Evolutionary conservation across 164 flowering plant genomes (phyloP).

Genomic region (Malania oleifera): DNA sequence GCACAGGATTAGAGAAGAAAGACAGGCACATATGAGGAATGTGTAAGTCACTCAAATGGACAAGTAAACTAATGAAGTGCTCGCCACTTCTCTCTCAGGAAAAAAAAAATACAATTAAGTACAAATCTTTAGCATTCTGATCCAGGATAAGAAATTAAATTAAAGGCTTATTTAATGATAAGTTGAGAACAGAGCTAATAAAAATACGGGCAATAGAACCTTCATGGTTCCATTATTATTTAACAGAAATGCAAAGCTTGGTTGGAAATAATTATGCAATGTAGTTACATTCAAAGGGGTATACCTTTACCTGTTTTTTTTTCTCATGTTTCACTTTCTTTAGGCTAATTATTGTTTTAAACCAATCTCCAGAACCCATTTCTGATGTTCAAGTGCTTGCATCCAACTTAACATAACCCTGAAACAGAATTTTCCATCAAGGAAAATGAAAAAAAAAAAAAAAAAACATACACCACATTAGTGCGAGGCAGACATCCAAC

Average conservation of each 20-base stretch:
- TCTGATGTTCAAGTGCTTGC: neutral
- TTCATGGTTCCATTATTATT: neutral
- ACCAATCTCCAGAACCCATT: conserved; percentile 89
- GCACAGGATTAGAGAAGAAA: too few relatives aligned
- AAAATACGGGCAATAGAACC: too few relatives aligned
- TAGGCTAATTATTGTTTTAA: conserved; percentile 54
- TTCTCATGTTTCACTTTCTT: conserved; percentile 55
- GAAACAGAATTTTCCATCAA: neutral
- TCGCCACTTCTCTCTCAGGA: too few relatives aligned
- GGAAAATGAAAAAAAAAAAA: neutral
- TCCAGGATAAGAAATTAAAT: too few relatives aligned
- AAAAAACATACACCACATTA: neutral
- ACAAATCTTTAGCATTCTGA: too few relatives aligned
- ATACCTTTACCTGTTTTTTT: conserved; percentile 50
- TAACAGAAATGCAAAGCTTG: neutral
- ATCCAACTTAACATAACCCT: conserved; percentile 26
- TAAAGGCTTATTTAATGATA: too few relatives aligned
- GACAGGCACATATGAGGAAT: too few relatives aligned
- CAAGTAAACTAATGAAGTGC: too few relatives aligned
- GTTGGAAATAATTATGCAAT: neutral
- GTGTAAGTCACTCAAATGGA: too few relatives aligned
- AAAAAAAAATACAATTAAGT: too few relatives aligned
- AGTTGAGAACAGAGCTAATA: too few relatives aligned
- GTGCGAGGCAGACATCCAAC: conserved; percentile 6
- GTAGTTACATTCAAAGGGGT: neutral